A percentile compares a stretch with the other conserved stretches of the same genome.
phyloP scores from a whole-genome alignment of 495 filamentous ascomycete genomes.

The Talaromyces borbonicus region DNA sequence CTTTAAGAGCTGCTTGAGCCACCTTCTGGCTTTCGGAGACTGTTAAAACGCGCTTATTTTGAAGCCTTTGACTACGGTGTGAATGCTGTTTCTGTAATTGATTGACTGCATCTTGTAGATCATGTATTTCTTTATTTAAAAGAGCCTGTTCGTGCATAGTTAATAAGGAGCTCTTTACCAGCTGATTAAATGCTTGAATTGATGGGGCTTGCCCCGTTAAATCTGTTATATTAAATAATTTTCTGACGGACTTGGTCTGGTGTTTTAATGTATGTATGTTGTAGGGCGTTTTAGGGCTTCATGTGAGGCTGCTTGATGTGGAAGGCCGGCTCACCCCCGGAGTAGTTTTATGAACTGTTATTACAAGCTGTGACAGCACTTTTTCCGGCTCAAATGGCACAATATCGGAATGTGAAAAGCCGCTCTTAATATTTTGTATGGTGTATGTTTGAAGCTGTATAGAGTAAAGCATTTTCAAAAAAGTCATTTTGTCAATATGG shows the following conservation, averaged over 20 bases:
- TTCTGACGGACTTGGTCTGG: not conserved
- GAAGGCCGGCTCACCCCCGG: not conserved
- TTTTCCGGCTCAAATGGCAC: not conserved
- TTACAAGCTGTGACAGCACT: not conserved
- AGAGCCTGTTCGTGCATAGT: not conserved
- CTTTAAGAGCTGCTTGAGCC: not conserved
- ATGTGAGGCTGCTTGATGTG: not conserved
- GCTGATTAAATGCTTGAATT: not conserved
- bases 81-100: not conserved
- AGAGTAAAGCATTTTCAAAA: slow-evolving; percentile 6
- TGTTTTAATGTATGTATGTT: not conserved
- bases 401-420: not conserved
- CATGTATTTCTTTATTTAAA: not conserved
- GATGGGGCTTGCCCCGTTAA: not conserved
- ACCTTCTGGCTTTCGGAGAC: not conserved
- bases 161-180: not conserved
- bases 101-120: not conserved
- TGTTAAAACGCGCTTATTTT: not conserved
- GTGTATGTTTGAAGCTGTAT: not conserved
- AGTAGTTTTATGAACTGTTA: not conserved
- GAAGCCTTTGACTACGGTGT: not conserved
- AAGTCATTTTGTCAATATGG: slow-evolving; percentile 15
- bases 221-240: not conserved
- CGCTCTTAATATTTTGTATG: not conserved
- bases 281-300: not conserved